These are phyloP conservation scores for Smithsoniella earleae DNA, from an alignment of 163 green algal genomes.

Conservation along the genomic window DNA sequence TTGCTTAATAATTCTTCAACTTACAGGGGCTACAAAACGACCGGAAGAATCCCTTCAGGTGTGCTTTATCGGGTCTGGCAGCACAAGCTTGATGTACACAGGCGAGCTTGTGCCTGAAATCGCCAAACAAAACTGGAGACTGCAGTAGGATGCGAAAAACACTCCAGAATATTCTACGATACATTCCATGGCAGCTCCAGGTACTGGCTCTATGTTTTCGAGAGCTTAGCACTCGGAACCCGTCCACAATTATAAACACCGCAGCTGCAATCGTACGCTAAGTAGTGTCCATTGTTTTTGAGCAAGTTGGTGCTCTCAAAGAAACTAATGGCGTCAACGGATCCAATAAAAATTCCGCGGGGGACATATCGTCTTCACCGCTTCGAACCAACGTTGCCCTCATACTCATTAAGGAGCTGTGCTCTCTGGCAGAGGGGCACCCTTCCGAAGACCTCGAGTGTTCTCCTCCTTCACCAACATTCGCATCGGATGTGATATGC, in stretches of 20 bases:
- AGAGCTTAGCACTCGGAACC: conserved; percentile 4
- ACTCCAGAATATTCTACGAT: no score
- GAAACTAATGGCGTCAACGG: not conserved
- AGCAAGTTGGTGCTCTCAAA: not conserved
- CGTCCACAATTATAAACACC: conserved; percentile 5
- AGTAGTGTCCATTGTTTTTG: conserved; percentile 22
- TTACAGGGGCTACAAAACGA: not conserved
- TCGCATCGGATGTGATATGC: not conserved
- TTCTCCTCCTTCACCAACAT: not conserved
- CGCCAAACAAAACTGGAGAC: no score
- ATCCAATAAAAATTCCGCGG: not conserved
- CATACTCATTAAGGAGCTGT: conserved; percentile 2
- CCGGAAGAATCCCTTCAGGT: conserved; percentile 19
- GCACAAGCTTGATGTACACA: not conserved
- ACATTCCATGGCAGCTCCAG: no score
- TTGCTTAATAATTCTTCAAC: conserved; percentile 8
- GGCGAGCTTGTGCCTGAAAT: no score
- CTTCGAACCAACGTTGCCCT: conserved; percentile 1
- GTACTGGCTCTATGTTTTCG: conserved; percentile 24
- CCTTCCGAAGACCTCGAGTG: conserved; percentile 25
- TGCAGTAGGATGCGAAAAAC: no score
- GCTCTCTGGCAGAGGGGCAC: not conserved
- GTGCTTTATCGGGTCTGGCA: not conserved
- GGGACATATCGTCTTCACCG: not conserved
- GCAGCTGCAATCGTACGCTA: not conserved